These are phyloP conservation scores for Iberis pinnata DNA, from an alignment of 345 rosid genomes.

Conservation along the genomic window DNA sequence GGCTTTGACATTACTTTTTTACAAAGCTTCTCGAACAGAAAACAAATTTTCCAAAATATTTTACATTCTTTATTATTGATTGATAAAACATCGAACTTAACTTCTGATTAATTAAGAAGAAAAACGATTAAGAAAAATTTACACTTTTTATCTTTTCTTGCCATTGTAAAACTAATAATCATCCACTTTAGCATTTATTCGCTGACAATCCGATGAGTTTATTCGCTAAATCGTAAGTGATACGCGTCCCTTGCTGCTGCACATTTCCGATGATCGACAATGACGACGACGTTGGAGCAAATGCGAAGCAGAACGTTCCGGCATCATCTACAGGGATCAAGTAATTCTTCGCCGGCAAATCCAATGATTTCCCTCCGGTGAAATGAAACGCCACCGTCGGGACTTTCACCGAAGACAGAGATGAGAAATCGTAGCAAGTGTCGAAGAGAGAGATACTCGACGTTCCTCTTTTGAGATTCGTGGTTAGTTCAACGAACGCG, in stretches of 20 bases:
- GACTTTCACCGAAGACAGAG: slow-evolving; percentile 48
- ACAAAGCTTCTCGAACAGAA: no score
- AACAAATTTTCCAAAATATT: no score
- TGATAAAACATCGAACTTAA: no score
- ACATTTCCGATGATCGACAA: slow-evolving; percentile 89
- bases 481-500: slow-evolving; percentile 43
- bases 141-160: no score
- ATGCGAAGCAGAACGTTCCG: slow-evolving; percentile 88
- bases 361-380: slow-evolving; percentile 42
- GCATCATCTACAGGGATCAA: slow-evolving; percentile 58
- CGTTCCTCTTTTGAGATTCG: slow-evolving; percentile 31
- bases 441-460: slow-evolving; percentile 68
- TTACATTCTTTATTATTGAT: no score
- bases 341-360: slow-evolving; percentile 74
- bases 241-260: slow-evolving; percentile 94
- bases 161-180: no score
- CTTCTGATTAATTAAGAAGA: no score
- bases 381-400: slow-evolving; percentile 78
- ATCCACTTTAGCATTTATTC: slow-evolving; percentile 56
- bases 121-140: no score
- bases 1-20: no score
- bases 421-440: slow-evolving; percentile 82
- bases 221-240: slow-evolving; percentile 64
- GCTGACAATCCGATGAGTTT: slow-evolving; percentile 58
- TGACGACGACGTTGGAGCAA: slow-evolving; percentile 80